These are phyloP conservation scores for Solanum ossicruentum DNA, from an alignment of 257 asterid species.

Conservation along the genomic window DNA sequence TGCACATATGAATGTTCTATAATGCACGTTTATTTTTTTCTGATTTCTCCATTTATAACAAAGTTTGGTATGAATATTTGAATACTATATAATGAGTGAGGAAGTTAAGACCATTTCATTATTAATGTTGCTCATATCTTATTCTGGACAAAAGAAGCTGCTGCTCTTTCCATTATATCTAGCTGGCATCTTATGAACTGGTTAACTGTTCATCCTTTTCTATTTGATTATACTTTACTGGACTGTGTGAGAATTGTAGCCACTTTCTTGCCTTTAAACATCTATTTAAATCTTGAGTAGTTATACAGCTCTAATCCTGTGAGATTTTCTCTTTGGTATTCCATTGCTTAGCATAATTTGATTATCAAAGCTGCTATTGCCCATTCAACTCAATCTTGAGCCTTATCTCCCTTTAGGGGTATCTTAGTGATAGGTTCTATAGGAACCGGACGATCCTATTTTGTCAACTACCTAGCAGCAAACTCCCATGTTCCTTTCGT, in stretches of 20 bases:
- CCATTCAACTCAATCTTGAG: neutral
- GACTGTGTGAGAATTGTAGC: neutral
- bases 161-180: neutral
- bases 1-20: neutral
- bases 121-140: neutral
- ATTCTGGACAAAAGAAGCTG: neutral
- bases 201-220: neutral
- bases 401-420: too few relatives aligned
- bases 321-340: neutral
- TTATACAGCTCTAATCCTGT: neutral
- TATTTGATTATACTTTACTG: neutral
- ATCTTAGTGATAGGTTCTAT: too few relatives aligned
- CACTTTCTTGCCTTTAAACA: neutral
- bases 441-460: too few relatives aligned
- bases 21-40: neutral
- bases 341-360: neutral
- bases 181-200: neutral
- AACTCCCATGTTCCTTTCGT: too few relatives aligned
- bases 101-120: neutral
- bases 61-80: neutral
- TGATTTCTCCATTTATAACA: neutral
- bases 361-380: neutral
- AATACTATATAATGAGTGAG: neutral
- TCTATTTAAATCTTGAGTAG: neutral
- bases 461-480: too few relatives aligned